phyloP scores from a whole-genome alignment of 2,329 filamentous ascomycete genomes.

The Stagonosporopsis vannaccii region DNA sequence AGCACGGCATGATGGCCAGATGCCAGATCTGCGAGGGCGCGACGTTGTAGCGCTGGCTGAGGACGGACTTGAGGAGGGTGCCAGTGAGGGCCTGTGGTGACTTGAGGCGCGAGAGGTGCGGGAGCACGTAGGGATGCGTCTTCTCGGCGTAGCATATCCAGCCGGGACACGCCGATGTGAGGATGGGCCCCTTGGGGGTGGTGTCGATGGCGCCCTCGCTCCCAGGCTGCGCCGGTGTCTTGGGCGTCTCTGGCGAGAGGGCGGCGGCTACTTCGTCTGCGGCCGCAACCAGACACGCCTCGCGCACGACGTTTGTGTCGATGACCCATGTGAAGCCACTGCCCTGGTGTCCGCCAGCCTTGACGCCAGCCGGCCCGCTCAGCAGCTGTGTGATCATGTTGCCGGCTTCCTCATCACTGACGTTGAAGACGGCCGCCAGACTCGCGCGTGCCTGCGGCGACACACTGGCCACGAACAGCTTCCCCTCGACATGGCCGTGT shows the following conservation, averaged over 20 bases:
- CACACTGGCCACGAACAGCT: constrained; percentile 88
- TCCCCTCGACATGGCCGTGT: constrained; percentile 60
- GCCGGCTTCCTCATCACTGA: constrained; percentile 76
- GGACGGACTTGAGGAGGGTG: constrained; percentile 84
- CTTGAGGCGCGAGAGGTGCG: constrained; percentile 89
- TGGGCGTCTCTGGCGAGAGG: constrained; percentile 37
- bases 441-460: constrained; percentile 91
- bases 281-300: constrained; percentile 76
- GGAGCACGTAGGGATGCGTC: constrained; percentile 91
- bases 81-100: constrained; percentile 93
- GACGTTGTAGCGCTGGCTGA: constrained; percentile 76
- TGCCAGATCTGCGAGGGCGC: constrained; percentile 88
- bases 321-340: constrained; percentile 89
- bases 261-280: constrained; percentile 56
- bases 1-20: constrained; percentile 95
- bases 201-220: constrained; percentile 50
- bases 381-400: constrained; percentile 85
- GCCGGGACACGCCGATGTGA: constrained; percentile 91
- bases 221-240: constrained; percentile 32
- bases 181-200: constrained; percentile 67
- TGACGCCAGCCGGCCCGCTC: constrained; percentile 72
- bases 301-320: constrained; percentile 84
- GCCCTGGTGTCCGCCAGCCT: constrained; percentile 71
- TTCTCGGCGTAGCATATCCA: constrained; percentile 99
- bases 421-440: constrained; percentile 81